Evolutionary conservation across 306 rosid species (phyloP), one percentile per base, ranked within the genome.

Genomic region (Astragalus membranaceus): DNA sequence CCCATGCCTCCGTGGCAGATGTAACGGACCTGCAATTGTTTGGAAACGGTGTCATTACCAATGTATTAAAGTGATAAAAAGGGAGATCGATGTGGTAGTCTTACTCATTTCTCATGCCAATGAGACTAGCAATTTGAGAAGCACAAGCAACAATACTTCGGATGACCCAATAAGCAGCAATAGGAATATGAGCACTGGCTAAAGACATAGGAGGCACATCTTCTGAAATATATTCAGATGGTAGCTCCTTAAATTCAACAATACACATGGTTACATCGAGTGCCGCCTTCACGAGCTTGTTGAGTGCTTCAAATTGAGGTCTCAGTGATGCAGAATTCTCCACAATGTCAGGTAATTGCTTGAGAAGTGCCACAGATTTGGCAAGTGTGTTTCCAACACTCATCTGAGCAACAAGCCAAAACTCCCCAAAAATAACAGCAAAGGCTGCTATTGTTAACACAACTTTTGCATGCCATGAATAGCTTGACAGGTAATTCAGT

Each of bases 401-500:
- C 46, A 75, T 81, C 37, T 89, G 86, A 73, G 83, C 79, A 42
- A 95, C 85, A 42, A 95, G 97, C 95, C 96, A 88, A 76, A 88
- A 83, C 70, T 95, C 96, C 9, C 95, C 96, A 66, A 79, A 86
- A 54, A 67, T 83, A 42, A 85, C 86, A 41, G 96, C 75, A 80
- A 85, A 91, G 3, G 95, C 95, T n/a, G 96, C 97, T 10, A 95
- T 57, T 58, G 92, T 32, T 48, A 91, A 49, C 56, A 86, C 99
- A 63, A 89, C 87, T 85, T 94, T 94, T 47, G 92, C 87, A 79
- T 94, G 97, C 97, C 97, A 91, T 23, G 92, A 57, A 69, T 87
- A 91, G 77, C 58, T 83, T 2, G 95, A 79, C 20, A 91, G 84
- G 62, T 70, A 74, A 75, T 79, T 85, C 73, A 91, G 80, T 51